These are phyloP conservation scores for Scalesia atractyloides DNA, from an alignment of 129 eudicot species.

Conservation along the genomic window DNA sequence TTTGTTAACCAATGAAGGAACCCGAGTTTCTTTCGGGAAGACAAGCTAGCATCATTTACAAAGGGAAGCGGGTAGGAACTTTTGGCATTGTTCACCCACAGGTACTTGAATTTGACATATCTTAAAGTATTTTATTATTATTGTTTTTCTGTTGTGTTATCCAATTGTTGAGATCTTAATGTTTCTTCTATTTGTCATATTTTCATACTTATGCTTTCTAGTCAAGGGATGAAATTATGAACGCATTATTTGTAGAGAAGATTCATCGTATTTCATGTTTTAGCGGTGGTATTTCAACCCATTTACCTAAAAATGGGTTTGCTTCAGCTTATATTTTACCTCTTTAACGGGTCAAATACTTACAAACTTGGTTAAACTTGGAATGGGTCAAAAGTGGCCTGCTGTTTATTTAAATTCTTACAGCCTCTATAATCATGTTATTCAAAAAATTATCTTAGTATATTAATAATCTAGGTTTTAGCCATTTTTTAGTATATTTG, in stretches of 20 bases:
- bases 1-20: slow-evolving; percentile 47
- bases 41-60: slow-evolving; percentile 84
- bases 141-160: not conserved
- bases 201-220: not conserved
- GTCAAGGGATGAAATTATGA: not conserved
- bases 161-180: not conserved
- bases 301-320: not conserved
- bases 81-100: slow-evolving; percentile 95
- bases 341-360: not conserved
- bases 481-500: not conserved
- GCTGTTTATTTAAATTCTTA: not conserved
- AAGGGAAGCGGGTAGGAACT: slow-evolving; percentile 77
- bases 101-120: slow-evolving; percentile 44
- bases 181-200: not conserved
- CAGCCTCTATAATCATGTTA: not conserved
- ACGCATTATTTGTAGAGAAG: not conserved
- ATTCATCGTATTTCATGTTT: not conserved
- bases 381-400: not conserved
- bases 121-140: slow-evolving; percentile 9
- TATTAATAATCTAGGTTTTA: slow-evolving; percentile 5
- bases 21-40: slow-evolving; percentile 90
- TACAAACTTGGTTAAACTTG: not conserved
- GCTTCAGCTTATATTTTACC: slow-evolving; percentile 1
- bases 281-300: slow-evolving; percentile 1
- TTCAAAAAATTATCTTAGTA: not conserved